Evolutionary conservation across 2,329 filamentous ascomycete genomes (phyloP), one percentile per base, ranked within the genome.

Genomic region (Botryosphaeria dothidea): DNA sequence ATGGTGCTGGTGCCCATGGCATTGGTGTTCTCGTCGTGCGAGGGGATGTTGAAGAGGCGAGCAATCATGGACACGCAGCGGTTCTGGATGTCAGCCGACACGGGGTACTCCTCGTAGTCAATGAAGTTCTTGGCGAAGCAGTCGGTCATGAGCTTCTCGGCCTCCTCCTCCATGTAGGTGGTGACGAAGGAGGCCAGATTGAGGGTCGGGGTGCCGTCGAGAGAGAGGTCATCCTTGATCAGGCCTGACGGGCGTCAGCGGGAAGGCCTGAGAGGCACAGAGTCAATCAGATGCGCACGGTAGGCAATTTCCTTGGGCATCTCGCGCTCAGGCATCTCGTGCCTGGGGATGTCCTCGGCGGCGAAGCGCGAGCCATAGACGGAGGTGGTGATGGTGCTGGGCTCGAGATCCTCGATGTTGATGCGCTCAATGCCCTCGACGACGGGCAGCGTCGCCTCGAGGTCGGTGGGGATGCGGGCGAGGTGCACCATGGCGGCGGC

Each of bases 151-250:
- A 97, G 91, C 80, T 96, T 93, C 81, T 97, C 93, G 21, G 90
- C 93, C 79, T 97, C 94, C 51, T 97, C 92, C 82, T 97, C 93
- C 93, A 97, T 97, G 82, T 96, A 97, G 0, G 94, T 97, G 1
- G 93, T 97, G 69, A 97, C 93, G 74, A 98, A 98, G 41, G 90
- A 93, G 31, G 94, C 93, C 72, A 98, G 80, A 78, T 90, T 92
- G 68, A 96, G 85, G 84, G 93, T 94, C 8, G 93, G 92, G 71
- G 94, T 96, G 64, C 93, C 93, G 75, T 98, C 94, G 61, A 97
- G 83, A 68, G 91, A 95, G 69, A 97, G 83, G 74, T 97, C 92
- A 77, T 97, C 94, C 71, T 80, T 81, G 62, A 62, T 65, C 64
- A 62, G 23, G 17, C 54, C 65, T 66, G 36, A 23, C 3, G 15